Evolutionary conservation across 345 rosid species (phyloP).

Genomic region (Barbarea vulgaris): DNA sequence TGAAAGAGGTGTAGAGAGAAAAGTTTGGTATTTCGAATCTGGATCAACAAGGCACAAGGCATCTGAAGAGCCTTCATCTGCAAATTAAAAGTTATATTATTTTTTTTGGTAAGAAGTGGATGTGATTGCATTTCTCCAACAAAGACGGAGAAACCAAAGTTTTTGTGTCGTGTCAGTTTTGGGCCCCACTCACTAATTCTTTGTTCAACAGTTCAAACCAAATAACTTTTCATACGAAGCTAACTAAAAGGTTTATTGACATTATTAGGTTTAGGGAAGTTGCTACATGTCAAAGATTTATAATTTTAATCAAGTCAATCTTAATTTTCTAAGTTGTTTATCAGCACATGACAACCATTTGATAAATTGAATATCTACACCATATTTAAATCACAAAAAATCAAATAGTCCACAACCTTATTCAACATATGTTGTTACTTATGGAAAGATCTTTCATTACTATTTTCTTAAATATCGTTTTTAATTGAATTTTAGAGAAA

Average conservation of each 20-base stretch:
- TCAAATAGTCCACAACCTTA: not conserved
- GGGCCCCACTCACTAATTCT: slow-evolving; percentile 27
- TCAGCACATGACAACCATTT: not conserved
- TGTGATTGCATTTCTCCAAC: slow-evolving; percentile 48
- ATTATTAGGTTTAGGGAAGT: not conserved
- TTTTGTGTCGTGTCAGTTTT: slow-evolving; percentile 36
- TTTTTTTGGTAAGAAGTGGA: slow-evolving; percentile 26
- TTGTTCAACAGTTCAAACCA: not conserved
- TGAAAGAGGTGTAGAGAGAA: slow-evolving; percentile 23
- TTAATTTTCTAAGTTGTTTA: not conserved
- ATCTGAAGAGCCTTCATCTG: slow-evolving; percentile 29
- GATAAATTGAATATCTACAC: not conserved
- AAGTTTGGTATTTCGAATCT: slow-evolving; percentile 38
- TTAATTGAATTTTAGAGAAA: no score
- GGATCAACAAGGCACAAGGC: slow-evolving; percentile 26
- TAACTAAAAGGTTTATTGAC: not conserved
- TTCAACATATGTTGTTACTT: not conserved
- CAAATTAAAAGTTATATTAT: not conserved
- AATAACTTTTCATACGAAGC: not conserved
- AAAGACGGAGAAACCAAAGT: slow-evolving; percentile 68
- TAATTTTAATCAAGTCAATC: not conserved
- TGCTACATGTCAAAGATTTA: not conserved
- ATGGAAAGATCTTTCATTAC: not conserved
- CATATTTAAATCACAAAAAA: not conserved
- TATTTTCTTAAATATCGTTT: not conserved